Percentiles rank a stretch among this genome's conserved stretches.
Conservation (phyloP, 305 asterid genomes). For the Fraxinus sp. region DNA sequence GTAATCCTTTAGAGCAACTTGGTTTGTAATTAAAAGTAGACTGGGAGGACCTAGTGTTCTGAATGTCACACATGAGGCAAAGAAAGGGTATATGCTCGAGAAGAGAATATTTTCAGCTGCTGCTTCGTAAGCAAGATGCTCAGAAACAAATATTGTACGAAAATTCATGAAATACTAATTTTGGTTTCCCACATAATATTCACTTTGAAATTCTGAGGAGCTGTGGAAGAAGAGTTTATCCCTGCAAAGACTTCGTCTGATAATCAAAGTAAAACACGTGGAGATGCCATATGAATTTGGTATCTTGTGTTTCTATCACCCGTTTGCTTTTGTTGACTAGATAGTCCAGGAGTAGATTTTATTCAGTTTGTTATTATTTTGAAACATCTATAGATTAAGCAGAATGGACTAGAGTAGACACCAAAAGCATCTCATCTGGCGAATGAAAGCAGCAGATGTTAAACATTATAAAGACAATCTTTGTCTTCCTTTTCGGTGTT, state of each 20-base stretch:
- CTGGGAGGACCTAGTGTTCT: constrained; percentile 47
- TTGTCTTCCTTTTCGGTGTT: background rate
- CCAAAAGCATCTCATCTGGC: background rate
- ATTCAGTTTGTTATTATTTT: background rate
- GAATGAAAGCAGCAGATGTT: constrained; percentile 22
- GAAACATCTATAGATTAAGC: background rate
- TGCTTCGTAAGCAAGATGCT: background rate
- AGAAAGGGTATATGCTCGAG: background rate
- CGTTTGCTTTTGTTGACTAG: background rate
- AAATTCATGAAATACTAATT: background rate
- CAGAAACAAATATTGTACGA: background rate
- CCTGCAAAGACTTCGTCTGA: background rate
- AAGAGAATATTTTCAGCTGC: background rate
- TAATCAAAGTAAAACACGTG: background rate
- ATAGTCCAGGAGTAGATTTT: background rate
- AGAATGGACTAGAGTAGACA: background rate
- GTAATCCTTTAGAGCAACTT: constrained; percentile 82
- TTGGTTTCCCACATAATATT: background rate
- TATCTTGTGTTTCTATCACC: background rate
- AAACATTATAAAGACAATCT: background rate
- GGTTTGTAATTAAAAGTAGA: constrained; percentile 82
- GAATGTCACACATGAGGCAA: background rate
- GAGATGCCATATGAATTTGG: background rate
- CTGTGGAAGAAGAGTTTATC: background rate
- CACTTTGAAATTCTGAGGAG: background rate